Evolutionary conservation across 2,329 filamentous ascomycete genomes (phyloP).

Genomic region (Claviceps sp.): DNA sequence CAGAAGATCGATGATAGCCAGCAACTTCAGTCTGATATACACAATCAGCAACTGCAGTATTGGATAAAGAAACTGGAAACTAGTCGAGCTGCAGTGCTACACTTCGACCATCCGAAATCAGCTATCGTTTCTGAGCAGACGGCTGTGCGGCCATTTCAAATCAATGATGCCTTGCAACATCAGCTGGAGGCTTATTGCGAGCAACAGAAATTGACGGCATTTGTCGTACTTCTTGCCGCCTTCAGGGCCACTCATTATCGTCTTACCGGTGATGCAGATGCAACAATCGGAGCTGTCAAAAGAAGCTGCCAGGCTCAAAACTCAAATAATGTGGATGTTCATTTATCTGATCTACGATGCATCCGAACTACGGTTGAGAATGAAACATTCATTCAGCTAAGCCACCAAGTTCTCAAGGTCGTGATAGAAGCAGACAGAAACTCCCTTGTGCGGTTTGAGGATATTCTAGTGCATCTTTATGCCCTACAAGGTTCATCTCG

Average conservation of each 20-base stretch:
- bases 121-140: conserved; percentile 7
- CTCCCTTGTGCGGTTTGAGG: not conserved
- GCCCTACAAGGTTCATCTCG: not conserved
- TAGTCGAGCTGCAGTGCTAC: conserved; percentile 8
- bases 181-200: conserved; percentile 6
- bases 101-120: conserved; percentile 9
- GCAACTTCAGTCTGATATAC: not conserved
- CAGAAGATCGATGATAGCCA: not conserved
- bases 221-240: conserved; percentile 11
- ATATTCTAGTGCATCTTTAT: not conserved
- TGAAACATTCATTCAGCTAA: conserved; percentile 8
- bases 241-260: conserved; percentile 15
- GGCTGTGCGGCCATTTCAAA: not conserved
- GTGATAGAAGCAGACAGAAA: not conserved
- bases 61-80: conserved; percentile 11
- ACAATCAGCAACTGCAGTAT: conserved; percentile 11
- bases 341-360: conserved; percentile 15
- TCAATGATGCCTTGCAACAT: conserved; percentile 6
- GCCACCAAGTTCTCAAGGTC: not conserved
- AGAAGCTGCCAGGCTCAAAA: conserved; percentile 8
- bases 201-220: conserved; percentile 3
- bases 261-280: conserved; percentile 13
- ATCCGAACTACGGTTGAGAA: conserved; percentile 4
- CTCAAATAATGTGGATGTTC: conserved; percentile 9
- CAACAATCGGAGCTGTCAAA: conserved; percentile 11